Conservation (phyloP, 805 yeast species). For the Ogataea chonburiensis region DNA sequence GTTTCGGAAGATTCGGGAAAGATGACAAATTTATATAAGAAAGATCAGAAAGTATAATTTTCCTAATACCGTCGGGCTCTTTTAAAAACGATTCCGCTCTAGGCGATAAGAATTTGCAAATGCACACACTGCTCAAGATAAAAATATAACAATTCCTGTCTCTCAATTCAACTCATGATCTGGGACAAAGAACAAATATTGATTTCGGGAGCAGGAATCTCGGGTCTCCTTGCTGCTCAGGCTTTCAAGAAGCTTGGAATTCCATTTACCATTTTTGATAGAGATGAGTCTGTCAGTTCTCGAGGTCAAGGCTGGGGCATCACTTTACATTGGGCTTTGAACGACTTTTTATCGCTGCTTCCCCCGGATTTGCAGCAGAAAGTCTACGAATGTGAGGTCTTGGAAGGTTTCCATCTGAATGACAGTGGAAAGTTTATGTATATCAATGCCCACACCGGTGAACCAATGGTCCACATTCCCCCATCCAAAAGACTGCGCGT, state of each 20-base stretch:
- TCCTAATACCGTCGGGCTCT: neutral
- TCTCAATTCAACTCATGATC: no score
- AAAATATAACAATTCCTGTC: no score
- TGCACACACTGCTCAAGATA: no score
- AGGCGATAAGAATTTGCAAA: neutral
- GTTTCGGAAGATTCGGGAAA: no score
- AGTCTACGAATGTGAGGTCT: constrained; percentile 29
- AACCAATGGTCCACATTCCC: constrained; percentile 30
- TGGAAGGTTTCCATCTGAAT: constrained; percentile 27
- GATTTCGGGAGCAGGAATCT: constrained; percentile 24
- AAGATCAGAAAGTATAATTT: no score
- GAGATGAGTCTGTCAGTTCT: constrained; percentile 26
- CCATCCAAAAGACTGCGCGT: constrained; percentile 33
- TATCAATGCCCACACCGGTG: constrained; percentile 32
- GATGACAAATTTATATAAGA: no score
- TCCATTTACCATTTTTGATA: constrained; percentile 30
- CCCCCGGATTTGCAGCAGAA: constrained; percentile 25
- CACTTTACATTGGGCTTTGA: constrained; percentile 34
- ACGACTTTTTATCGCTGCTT: constrained; percentile 24
- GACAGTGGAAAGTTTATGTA: constrained; percentile 33
- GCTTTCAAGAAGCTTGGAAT: constrained; percentile 26
- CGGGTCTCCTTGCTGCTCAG: constrained; percentile 30
- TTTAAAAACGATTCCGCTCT: neutral
- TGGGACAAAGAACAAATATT: constrained; percentile 29
- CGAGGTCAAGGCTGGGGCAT: constrained; percentile 37